Conservation (phyloP, 2,329 filamentous ascomycete genomes). For the Ophiostoma quercus region DNA sequence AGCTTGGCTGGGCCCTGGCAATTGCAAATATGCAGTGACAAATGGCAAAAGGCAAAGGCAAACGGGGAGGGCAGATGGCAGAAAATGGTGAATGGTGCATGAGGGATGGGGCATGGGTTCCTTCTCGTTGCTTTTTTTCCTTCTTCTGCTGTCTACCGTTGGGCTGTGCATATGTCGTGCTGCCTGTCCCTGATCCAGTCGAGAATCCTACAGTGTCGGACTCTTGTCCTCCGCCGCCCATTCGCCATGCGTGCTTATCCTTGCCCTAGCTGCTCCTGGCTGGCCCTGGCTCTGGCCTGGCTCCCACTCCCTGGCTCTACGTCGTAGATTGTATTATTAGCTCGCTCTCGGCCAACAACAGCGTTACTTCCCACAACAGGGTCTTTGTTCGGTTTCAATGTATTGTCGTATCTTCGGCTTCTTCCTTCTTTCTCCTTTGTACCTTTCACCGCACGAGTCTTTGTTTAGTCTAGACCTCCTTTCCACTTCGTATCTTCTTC, state of each 20-base stretch:
- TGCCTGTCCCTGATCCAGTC: not conserved
- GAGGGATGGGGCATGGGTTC: not conserved
- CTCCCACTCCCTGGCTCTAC: not conserved
- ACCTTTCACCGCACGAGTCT: not conserved
- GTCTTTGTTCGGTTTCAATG: not conserved
- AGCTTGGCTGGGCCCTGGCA: constrained; percentile 1
- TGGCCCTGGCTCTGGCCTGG: not conserved
- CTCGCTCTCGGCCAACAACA: not conserved
- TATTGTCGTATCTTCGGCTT: not conserved
- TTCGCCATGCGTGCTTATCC: not conserved
- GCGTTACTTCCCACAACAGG: not conserved
- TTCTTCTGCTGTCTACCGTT: not conserved
- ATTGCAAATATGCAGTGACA: not conserved
- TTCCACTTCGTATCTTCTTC: not conserved
- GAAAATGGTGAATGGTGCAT: not conserved
- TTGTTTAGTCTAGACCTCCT: not conserved
- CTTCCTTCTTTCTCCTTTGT: not conserved
- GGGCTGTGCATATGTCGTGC: not conserved
- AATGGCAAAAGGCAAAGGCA: not conserved
- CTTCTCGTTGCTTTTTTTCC: not conserved
- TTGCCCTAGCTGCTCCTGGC: constrained; percentile 1
- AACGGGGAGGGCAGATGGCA: not conserved
- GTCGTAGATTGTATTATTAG: not conserved
- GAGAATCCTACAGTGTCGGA: constrained; percentile 3
- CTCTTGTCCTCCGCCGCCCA: not conserved